Conservation (phyloP, 805 yeast genomes). For the Monosporozyma unispora region DNA sequence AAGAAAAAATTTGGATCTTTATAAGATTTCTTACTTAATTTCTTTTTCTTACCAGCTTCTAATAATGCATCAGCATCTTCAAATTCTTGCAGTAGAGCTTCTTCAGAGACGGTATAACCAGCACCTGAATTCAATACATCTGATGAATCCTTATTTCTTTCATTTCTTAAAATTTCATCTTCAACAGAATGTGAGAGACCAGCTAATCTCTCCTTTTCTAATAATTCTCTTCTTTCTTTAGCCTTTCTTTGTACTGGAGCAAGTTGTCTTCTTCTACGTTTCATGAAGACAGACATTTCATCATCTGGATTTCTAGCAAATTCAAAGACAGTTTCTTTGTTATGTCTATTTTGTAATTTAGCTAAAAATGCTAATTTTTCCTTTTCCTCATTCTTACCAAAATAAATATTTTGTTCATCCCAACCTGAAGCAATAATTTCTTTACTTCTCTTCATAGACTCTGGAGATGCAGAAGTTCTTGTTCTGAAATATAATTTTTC, state of each 20-base stretch:
- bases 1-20: slow-evolving; percentile 75
- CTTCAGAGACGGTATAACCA: slow-evolving; percentile 40
- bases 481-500: slow-evolving; percentile 82
- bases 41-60: slow-evolving; percentile 17
- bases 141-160: slow-evolving; percentile 8
- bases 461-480: slow-evolving; percentile 75
- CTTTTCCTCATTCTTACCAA: slow-evolving; percentile 65
- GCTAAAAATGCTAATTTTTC: slow-evolving; percentile 68
- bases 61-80: slow-evolving; percentile 33
- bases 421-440: slow-evolving; percentile 70
- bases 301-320: slow-evolving; percentile 60
- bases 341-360: slow-evolving; percentile 55
- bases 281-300: slow-evolving; percentile 73
- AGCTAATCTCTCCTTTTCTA: slow-evolving; percentile 65
- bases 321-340: slow-evolving; percentile 91
- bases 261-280: slow-evolving; percentile 72
- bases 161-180: slow-evolving; percentile 56
- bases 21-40: slow-evolving; percentile 36
- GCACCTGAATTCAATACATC: slow-evolving; percentile 29
- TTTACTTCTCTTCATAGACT: slow-evolving; percentile 77
- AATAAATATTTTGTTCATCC: slow-evolving; percentile 79
- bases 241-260: slow-evolving; percentile 83
- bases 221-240: slow-evolving; percentile 53
- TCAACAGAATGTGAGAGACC: slow-evolving; percentile 68
- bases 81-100: slow-evolving; percentile 32